These are phyloP conservation scores for Parietaria judaica DNA, from an alignment of 306 rosid genomes.

Conservation along the genomic window DNA sequence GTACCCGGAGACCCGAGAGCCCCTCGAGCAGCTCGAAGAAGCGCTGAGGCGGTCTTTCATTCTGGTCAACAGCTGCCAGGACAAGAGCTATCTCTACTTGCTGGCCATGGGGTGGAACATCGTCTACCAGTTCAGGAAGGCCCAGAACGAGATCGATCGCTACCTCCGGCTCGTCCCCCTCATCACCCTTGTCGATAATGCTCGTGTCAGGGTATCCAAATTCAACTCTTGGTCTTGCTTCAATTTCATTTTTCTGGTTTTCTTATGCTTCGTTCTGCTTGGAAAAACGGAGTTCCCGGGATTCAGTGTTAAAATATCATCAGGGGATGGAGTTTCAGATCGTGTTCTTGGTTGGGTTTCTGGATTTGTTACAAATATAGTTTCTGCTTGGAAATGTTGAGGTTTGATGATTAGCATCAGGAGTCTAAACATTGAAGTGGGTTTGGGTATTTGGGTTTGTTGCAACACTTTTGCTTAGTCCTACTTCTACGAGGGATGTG, in stretches of 20 bases:
- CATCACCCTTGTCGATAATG: constrained; percentile 88
- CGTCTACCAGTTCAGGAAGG: constrained; percentile 92
- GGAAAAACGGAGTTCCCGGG: not conserved
- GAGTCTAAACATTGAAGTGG: no score
- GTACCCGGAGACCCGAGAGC: constrained; percentile 91
- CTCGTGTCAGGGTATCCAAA: constrained; percentile 82
- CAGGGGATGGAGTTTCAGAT: no score
- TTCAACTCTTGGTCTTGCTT: constrained; percentile 7
- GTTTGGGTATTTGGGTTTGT: no score
- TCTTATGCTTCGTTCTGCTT: not conserved
- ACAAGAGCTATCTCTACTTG: constrained; percentile 78
- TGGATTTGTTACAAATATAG: no score
- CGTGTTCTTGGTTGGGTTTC: no score
- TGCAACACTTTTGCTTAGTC: no score
- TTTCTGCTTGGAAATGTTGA: no score
- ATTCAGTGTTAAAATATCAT: not conserved
- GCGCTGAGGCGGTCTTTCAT: constrained; percentile 80
- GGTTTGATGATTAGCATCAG: no score
- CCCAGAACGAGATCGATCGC: constrained; percentile 92
- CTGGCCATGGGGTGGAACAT: constrained; percentile 99
- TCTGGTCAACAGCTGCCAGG: constrained; percentile 88
- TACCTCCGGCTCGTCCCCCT: constrained; percentile 82
- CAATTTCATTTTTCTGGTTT: constrained; percentile 1
- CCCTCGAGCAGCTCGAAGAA: constrained; percentile 92
- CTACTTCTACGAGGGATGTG: not conserved